These are phyloP conservation scores for Brettanomyces bruxellensis DNA, from an alignment of 805 yeast species.

Conservation along the genomic window DNA sequence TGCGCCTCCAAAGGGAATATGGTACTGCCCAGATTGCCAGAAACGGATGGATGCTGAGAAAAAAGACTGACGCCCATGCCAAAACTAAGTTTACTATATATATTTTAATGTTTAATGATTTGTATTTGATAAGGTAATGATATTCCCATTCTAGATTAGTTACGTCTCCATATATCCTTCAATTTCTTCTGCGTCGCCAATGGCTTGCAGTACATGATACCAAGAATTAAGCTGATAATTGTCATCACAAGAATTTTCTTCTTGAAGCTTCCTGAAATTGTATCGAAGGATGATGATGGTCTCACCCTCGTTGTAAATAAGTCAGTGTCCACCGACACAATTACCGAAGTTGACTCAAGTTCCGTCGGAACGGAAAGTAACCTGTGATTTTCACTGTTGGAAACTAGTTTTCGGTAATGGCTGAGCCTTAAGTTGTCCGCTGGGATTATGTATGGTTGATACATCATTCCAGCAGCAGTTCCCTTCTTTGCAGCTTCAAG, in stretches of 20 bases:
- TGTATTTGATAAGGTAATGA: background rate
- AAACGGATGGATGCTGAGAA: slow-evolving; percentile 9
- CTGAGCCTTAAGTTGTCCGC: slow-evolving; percentile 42
- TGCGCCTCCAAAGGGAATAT: slow-evolving; percentile 88
- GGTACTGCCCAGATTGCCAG: slow-evolving; percentile 92
- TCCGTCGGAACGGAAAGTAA: slow-evolving; percentile 49
- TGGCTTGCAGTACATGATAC: slow-evolving; percentile 45
- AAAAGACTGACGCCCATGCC: background rate
- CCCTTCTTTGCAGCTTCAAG: slow-evolving; percentile 38
- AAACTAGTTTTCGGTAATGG: slow-evolving; percentile 37
- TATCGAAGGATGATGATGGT: slow-evolving; percentile 82
- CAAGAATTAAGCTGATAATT: slow-evolving; percentile 39
- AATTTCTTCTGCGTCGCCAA: slow-evolving; percentile 46
- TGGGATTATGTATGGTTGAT: slow-evolving; percentile 51
- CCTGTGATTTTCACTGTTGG: slow-evolving; percentile 13
- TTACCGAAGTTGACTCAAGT: slow-evolving; percentile 73
- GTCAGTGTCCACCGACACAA: slow-evolving; percentile 61
- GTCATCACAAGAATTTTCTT: slow-evolving; percentile 55
- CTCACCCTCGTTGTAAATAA: slow-evolving; percentile 67
- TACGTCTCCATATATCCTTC: slow-evolving; percentile 39
- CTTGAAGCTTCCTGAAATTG: slow-evolving; percentile 59
- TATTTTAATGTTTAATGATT: background rate
- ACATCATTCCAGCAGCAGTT: slow-evolving; percentile 52
- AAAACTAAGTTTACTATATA: too few relatives aligned
- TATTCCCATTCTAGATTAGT: background rate